Evolutionary conservation across 805 yeast genomes (phyloP).

Genomic region (Sugiyamaella floridensis): DNA sequence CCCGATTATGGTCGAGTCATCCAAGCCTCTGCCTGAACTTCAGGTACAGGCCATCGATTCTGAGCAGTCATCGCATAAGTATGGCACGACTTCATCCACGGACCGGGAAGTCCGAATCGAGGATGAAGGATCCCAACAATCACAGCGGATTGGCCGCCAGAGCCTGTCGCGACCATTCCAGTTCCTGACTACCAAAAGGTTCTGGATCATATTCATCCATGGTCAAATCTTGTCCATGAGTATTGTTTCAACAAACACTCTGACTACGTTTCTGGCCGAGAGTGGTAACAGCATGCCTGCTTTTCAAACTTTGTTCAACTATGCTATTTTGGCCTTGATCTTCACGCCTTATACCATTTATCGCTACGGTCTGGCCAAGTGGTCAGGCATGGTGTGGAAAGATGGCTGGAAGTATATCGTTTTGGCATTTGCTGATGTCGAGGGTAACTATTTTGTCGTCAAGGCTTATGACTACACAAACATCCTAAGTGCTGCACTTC

Average conservation of each 20-base stretch:
- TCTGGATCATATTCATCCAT: slow-evolving; percentile 36
- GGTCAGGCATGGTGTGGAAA: slow-evolving; percentile 24
- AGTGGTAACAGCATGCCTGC: slow-evolving; percentile 39
- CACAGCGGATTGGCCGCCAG: neutral
- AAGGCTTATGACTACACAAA: slow-evolving; percentile 40
- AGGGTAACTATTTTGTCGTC: slow-evolving; percentile 42
- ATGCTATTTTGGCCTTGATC: slow-evolving; percentile 32
- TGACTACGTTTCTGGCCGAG: slow-evolving; percentile 35
- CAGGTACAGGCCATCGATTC: neutral
- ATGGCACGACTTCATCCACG: neutral
- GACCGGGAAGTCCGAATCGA: neutral
- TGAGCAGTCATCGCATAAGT: neutral
- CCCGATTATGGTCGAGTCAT: neutral
- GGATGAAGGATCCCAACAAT: neutral
- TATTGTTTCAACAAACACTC: slow-evolving; percentile 38
- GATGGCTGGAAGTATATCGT: slow-evolving; percentile 41
- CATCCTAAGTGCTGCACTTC: slow-evolving; percentile 37
- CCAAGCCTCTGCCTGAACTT: neutral
- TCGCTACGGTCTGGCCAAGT: slow-evolving; percentile 33
- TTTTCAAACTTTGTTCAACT: slow-evolving; percentile 38
- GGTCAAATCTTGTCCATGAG: slow-evolving; percentile 39
- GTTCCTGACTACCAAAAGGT: slow-evolving; percentile 30
- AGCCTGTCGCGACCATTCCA: slow-evolving; percentile 11
- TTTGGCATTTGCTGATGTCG: slow-evolving; percentile 39
- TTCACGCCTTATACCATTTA: slow-evolving; percentile 37